phyloP scores from a whole-genome alignment of 257 asterid genomes.

The Misopates orontium region DNA sequence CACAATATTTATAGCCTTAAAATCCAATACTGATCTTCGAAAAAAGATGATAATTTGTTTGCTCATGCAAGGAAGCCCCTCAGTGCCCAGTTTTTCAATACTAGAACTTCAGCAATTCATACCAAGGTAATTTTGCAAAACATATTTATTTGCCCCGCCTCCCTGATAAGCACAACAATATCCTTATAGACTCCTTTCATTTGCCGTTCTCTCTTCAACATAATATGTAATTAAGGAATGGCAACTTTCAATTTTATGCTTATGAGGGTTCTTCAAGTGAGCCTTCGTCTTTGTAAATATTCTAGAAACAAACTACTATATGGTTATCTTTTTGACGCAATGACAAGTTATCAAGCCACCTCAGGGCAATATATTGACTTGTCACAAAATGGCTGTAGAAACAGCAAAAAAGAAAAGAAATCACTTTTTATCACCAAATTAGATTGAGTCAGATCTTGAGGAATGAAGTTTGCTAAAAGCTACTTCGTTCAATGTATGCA shows the following conservation, averaged over 20 bases:
- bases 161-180: background rate
- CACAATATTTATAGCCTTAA: constrained; percentile 26
- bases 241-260: background rate
- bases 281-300: background rate
- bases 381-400: background rate
- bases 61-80: background rate
- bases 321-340: too few relatives aligned
- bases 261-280: background rate
- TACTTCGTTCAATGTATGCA: background rate
- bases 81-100: background rate
- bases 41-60: background rate
- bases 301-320: background rate
- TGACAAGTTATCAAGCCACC: constrained; percentile 5
- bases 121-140: constrained; percentile 7
- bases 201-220: background rate
- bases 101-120: background rate
- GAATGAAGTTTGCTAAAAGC: background rate
- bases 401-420: background rate
- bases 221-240: background rate
- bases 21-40: background rate
- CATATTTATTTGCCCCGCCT: background rate
- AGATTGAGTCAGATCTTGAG: background rate
- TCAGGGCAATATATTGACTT: background rate
- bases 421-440: background rate
- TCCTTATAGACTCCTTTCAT: background rate